Base-by-base conservation (phyloP, 306 rosid species). In the Gynostemma pentaphyllum region DNA sequence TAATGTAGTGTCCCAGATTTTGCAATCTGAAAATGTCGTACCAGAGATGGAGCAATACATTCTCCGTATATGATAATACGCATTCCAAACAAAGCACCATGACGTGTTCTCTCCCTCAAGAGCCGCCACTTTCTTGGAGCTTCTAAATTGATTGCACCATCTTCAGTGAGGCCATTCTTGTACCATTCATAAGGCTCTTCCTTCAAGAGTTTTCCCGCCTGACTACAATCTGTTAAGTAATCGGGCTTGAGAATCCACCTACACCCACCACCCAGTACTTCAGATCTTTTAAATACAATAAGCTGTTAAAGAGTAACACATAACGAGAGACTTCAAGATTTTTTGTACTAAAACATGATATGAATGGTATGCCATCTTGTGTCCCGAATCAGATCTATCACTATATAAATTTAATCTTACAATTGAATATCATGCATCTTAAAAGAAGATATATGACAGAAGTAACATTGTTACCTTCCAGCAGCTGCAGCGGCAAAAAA, bases 81-180 rank as follows among this genome's bases (percentile, higher is more conserved):
- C 94, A 86, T 76, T 52, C 96, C 96, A 62, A 81, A 71, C 27
- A 92, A 81, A 45, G 88, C 96, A 41, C 96, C 96, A 11, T 86
- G 96, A 64, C 90, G 95, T 1, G 96, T 88, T 76, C 77, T 82
- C 82, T 81, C 85, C 76, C 75, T 83, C 77, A 92, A 68, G 50
- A 78, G 79, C 72, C 95, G 94, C 95, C 96, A 92, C 72, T 81
- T 92, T 75, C 99, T 84, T 5, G 99, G 99, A 69, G 99, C 99
- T 79, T 88, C 96, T 80, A 92, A 70, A 76, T 81, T 84, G 62
- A 88, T 82, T 18, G 94, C 81, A 42, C 96, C 94, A 72, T 92
- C 96, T 73, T 84, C 95, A 41, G 74, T 86, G 45, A 88, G 88
- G 72, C 94, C 90, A 22, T 71, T 82, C 56, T 72, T 64, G 84